Conservation (phyloP, 768 basidiomycete genomes). For the Calvatia gigantea region DNA sequence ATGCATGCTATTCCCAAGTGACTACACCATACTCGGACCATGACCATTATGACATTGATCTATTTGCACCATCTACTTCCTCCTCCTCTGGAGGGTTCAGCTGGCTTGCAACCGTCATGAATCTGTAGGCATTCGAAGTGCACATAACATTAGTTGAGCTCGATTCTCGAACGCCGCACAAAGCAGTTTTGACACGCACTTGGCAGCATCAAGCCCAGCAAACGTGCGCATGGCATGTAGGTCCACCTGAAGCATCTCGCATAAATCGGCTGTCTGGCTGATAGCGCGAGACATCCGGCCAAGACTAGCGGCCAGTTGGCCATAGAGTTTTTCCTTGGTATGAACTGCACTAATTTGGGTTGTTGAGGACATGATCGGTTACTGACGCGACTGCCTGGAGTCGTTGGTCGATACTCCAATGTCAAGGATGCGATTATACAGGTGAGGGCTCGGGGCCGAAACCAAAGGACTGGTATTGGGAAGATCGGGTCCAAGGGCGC, state of each 20-base stretch:
- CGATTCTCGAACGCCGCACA: neutral
- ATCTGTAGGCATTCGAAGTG: constrained; percentile 21
- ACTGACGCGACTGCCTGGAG: no score
- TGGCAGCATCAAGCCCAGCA: constrained; percentile 76
- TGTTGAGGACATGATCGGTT: constrained; percentile 4
- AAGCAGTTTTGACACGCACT: constrained; percentile 46
- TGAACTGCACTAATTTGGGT: constrained; percentile 64
- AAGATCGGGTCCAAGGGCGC: neutral
- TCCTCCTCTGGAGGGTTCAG: constrained; percentile 31
- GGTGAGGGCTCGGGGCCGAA: no score
- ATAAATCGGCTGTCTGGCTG: constrained; percentile 69
- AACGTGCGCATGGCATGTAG: constrained; percentile 77
- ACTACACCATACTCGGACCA: no score
- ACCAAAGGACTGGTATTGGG: neutral
- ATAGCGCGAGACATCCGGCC: constrained; percentile 66
- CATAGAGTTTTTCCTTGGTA: constrained; percentile 78
- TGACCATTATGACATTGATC: neutral
- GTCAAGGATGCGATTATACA: no score
- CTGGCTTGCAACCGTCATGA: constrained; percentile 40
- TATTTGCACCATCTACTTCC: constrained; percentile 12
- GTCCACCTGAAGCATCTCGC: constrained; percentile 73
- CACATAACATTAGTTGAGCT: neutral
- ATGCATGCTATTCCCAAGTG: no score
- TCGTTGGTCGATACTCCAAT: no score
- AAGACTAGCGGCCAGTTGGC: constrained; percentile 68